A percentile compares a stretch with the other conserved stretches of the same genome.
Evolutionary conservation across 306 rosid species (phyloP).

Genomic region (Prunus davidiana): DNA sequence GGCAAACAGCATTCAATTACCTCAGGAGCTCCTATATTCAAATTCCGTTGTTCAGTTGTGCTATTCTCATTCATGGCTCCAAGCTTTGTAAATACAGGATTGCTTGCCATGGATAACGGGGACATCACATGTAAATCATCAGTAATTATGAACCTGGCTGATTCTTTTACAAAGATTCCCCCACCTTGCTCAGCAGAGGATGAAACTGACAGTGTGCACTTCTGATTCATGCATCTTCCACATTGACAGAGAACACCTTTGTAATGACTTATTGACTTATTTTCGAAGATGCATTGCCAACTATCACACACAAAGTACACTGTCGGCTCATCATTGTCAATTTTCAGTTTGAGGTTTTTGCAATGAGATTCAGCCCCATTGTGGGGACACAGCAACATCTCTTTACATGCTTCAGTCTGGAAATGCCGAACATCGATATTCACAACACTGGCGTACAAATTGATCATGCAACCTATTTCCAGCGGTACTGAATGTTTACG

Average conservation of each 20-base stretch:
- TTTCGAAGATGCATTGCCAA: not conserved
- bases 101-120: not conserved
- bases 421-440: not conserved
- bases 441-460: not conserved
- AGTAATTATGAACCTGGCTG: not conserved
- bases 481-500: not conserved
- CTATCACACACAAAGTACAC: not conserved
- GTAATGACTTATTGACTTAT: not conserved
- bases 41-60: not conserved
- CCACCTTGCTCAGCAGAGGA: not conserved
- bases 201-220: not conserved
- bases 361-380: not conserved
- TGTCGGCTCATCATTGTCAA: not conserved
- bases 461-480: constrained; percentile 5
- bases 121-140: constrained; percentile 5
- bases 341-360: not conserved
- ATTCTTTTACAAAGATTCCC: not conserved
- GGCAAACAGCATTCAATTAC: not conserved
- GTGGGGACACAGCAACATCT: not conserved
- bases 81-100: not conserved
- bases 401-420: not conserved
- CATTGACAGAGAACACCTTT: not conserved
- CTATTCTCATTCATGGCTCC: not conserved
- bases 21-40: not conserved
- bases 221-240: no score